Evolutionary conservation across 495 filamentous ascomycete species (phyloP).

Genomic region (Thermothielavioides terrestris): DNA sequence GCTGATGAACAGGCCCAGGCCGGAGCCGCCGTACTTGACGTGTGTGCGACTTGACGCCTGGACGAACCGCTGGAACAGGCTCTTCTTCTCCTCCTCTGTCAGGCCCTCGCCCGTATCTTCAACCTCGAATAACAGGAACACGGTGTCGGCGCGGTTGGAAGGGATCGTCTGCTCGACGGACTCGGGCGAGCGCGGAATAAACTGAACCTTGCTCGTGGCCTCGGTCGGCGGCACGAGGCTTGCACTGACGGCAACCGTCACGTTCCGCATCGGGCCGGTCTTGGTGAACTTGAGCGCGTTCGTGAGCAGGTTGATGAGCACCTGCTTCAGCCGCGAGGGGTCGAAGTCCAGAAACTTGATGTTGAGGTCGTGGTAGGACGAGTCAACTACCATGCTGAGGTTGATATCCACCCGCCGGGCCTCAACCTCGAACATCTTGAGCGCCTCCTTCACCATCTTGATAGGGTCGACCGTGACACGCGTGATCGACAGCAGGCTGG

Average conservation of each 20-base stretch:
- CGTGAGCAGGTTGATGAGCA: conserved; percentile 61
- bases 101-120: conserved; percentile 68
- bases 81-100: conserved; percentile 54
- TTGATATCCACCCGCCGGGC: conserved; percentile 56
- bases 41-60: conserved; percentile 68
- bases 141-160: conserved; percentile 20
- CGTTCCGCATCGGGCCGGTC: conserved; percentile 29
- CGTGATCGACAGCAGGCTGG: conserved; percentile 57
- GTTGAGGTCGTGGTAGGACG: conserved; percentile 44
- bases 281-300: conserved; percentile 74
- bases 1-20: conserved; percentile 70
- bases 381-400: conserved; percentile 52
- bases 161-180: conserved; percentile 1
- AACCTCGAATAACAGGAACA: conserved; percentile 61
- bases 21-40: conserved; percentile 66
- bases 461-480: conserved; percentile 59
- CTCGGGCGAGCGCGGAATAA: conserved; percentile 26
- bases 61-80: conserved; percentile 66
- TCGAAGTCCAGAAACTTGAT: conserved; percentile 63
- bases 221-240: conserved; percentile 23
- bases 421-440: conserved; percentile 68
- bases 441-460: conserved; percentile 48
- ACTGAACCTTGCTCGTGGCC: conserved; percentile 26
- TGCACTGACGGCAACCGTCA: conserved; percentile 28
- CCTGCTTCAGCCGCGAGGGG: conserved; percentile 61